A percentile compares a stretch with the other conserved stretches of the same genome.
These are phyloP conservation scores for Corylus americana DNA, from an alignment of 306 rosid species.

Conservation along the genomic window DNA sequence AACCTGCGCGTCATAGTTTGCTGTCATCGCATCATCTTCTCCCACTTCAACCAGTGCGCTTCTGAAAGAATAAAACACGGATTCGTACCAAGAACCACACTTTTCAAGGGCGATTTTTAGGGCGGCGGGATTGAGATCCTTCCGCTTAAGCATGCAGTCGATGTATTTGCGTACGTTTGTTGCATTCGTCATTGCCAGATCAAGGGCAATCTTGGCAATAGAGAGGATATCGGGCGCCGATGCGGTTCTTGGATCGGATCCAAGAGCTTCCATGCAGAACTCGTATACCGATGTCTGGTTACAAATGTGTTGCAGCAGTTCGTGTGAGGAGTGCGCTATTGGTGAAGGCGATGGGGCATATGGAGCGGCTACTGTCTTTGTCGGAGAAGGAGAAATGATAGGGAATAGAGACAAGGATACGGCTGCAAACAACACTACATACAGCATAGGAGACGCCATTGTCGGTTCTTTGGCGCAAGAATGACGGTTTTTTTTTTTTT, in stretches of 20 bases:
- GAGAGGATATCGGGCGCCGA: not conserved
- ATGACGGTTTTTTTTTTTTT: too few species aligned
- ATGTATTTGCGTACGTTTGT: not conserved
- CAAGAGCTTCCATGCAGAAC: slow-evolving; percentile 16
- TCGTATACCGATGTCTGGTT: not conserved
- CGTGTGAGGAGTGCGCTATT: not conserved
- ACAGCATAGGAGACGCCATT: too few species aligned
- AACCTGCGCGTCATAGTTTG: slow-evolving; percentile 29
- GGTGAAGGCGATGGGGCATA: not conserved
- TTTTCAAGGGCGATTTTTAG: not conserved
- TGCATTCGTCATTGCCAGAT: not conserved
- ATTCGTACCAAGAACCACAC: slow-evolving; percentile 24
- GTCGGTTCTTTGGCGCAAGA: too few species aligned
- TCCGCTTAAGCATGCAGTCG: not conserved
- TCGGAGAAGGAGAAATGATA: not conserved
- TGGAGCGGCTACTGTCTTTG: not conserved
- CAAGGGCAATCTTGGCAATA: slow-evolving; percentile 3
- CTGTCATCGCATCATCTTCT: slow-evolving; percentile 13
- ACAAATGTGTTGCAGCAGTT: slow-evolving; percentile 16
- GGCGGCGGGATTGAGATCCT: not conserved
- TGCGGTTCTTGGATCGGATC: not conserved
- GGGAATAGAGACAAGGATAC: not conserved
- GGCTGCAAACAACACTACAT: not conserved
- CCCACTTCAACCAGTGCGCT: slow-evolving; percentile 4
- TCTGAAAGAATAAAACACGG: slow-evolving; percentile 8